phyloP scores from a whole-genome alignment of 1,139 yeast species.

The Suhomyces ambrosiae region DNA sequence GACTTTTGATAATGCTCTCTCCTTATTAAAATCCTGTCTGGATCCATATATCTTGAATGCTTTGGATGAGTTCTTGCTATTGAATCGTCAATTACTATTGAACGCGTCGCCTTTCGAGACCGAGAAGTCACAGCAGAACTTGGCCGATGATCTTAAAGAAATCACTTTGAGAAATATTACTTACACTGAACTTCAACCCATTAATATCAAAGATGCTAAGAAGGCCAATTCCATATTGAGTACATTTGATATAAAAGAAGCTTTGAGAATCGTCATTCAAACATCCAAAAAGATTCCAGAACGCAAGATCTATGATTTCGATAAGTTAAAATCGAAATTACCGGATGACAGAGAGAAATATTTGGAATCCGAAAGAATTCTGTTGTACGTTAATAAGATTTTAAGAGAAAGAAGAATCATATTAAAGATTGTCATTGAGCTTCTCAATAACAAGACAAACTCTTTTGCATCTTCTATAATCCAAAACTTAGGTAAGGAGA shows the following conservation, averaged over 20 bases:
- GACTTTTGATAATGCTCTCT: conserved; percentile 47
- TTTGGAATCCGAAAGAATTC: conserved; percentile 32
- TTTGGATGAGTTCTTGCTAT: conserved; percentile 46
- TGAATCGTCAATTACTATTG: conserved; percentile 31
- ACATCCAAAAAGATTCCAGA: conserved; percentile 41
- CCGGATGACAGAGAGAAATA: conserved; percentile 39
- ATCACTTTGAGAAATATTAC: conserved; percentile 43
- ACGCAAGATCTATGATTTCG: conserved; percentile 22
- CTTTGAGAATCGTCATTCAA: conserved; percentile 49
- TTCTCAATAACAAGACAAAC: conserved; percentile 41
- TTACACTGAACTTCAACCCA: conserved; percentile 36
- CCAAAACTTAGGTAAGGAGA: conserved; percentile 43
- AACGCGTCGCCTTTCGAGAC: conserved; percentile 39
- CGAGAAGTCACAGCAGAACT: conserved; percentile 1
- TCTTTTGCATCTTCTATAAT: conserved; percentile 30
- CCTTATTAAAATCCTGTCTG: conserved; percentile 33
- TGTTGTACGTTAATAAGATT: conserved; percentile 35
- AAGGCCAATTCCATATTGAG: conserved; percentile 37
- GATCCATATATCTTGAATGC: conserved; percentile 42
- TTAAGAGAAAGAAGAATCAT: conserved; percentile 51
- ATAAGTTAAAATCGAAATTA: conserved; percentile 34
- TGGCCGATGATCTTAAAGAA: conserved; percentile 25
- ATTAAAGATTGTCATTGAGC: conserved; percentile 39
- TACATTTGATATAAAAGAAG: conserved; percentile 41
- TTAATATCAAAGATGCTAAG: conserved; percentile 40